These are phyloP conservation scores for Backusella mclennaniae DNA, from an alignment of 192 early-diverging fungal genomes.

Conservation along the genomic window DNA sequence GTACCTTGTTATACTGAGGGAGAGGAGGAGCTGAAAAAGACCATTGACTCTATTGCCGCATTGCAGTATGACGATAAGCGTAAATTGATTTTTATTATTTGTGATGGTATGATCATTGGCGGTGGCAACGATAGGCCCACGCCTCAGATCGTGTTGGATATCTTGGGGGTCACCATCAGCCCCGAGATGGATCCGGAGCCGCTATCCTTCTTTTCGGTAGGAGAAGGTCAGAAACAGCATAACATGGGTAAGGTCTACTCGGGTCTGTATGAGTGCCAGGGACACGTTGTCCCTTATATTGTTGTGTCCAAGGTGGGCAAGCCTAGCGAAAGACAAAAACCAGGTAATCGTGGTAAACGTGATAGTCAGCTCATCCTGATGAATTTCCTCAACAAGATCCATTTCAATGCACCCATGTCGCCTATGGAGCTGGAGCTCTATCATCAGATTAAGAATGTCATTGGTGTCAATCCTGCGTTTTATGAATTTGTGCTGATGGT, in stretches of 20 bases:
- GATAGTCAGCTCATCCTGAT: constrained; percentile 86
- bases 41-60: constrained; percentile 66
- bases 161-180: constrained; percentile 50
- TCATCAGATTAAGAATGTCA: constrained; percentile 84
- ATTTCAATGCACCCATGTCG: constrained; percentile 73
- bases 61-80: constrained; percentile 79
- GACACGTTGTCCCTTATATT: constrained; percentile 73
- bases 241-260: constrained; percentile 82
- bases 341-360: constrained; percentile 85
- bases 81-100: constrained; percentile 72
- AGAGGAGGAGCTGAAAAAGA: constrained; percentile 69
- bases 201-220: constrained; percentile 67
- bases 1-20: constrained; percentile 85
- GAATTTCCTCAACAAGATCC: constrained; percentile 76
- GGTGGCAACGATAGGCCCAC: constrained; percentile 78
- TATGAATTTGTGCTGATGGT: constrained; percentile 80
- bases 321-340: constrained; percentile 59
- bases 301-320: constrained; percentile 82
- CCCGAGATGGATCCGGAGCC: constrained; percentile 56
- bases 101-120: constrained; percentile 80
- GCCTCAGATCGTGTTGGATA: constrained; percentile 76
- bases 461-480: constrained; percentile 78
- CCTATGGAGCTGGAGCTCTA: constrained; percentile 79
- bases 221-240: constrained; percentile 70
- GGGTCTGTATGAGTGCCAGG: constrained; percentile 73